Evolutionary conservation across 345 rosid species (phyloP), one percentile per base, ranked within the genome.

Genomic region (Arabidopsis thaliana): DNA sequence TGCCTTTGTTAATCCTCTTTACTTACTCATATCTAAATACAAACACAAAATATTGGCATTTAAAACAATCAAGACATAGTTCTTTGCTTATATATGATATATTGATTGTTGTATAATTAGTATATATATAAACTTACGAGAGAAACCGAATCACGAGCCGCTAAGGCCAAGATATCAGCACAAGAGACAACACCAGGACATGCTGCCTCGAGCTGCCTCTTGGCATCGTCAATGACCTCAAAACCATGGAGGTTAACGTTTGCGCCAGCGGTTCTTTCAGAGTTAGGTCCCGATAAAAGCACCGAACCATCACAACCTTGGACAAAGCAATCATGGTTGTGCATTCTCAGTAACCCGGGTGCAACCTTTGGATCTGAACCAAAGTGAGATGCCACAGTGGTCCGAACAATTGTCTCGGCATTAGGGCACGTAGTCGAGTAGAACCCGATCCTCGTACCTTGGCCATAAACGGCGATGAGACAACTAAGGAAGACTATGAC

Each of bases 161-260:
- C 85, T 16, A 83, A 80, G 0, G 87, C 36, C 1, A 83, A 67
- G 5, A 83, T 82, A 55, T 85, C 89, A 7, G 89, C 84, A 59
- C 87, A 85, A 3, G 89, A 83, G 32, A 85, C 85, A 33, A 82
- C 65, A 2, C 84, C 84, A n/a, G 84, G 85, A 14, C 89, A 85
- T 1, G 61, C 68, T 0, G 62, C 77, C 40, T 83, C 87, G 10
- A 83, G 85, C 34, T 73, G 65, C 1, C 46, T 62, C 71, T 85
- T 23, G 13, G 75, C 75, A 28, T 71, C 60, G 2, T 71, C 68
- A n/a, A 71, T 71, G 22, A 59, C 75, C 8, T 80, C 83, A 33
- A 64, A 85, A 2, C 87, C 87, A 34, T 77, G 73, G 8, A 85
- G 63, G 8, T 44, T 38, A 5, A 13, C 34, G 83, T 83, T 82